Evolutionary conservation across 495 filamentous ascomycete genomes (phyloP), one percentile per base, ranked within the genome.

Genomic region (Lasiosphaeris hirsuta): DNA sequence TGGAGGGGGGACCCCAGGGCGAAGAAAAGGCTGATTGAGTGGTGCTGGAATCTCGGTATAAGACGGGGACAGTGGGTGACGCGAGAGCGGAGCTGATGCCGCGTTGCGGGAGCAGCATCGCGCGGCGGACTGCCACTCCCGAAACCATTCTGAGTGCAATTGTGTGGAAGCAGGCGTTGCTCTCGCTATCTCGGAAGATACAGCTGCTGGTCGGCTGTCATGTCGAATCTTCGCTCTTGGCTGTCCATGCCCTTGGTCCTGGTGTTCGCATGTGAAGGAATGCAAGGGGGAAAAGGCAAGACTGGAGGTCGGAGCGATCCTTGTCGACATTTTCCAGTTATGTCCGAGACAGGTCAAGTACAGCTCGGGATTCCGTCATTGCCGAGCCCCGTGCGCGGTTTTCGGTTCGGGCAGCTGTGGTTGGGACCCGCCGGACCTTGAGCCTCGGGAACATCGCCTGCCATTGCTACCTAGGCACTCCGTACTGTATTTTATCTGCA

Each of bases 91-190:
- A 13, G 55, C 43, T 51, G 44, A 66, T 53, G 35, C 58, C 62
- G 57, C 69, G 65, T 56, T 68, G 68, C 53, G 68, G 69, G 60
- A 71, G 67, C 69, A 73, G 69, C 56, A 57, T 58, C 45, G 62
- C 63, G 53, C 67, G 70, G 54, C 67, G 70, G 51, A 70, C 52
- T 57, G 66, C 67, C 45, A 63, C 69, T 61, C 70, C 70, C 67
- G 68, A 57, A 63, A 59, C 66, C 70, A 73, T 70, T 41, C 17
- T 61, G 35, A 38, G 19, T 51, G 33, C 15, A 14, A 37, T 52
- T 53, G 11, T 55, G 45, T 36, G 5, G 30, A 10, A 39, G 19
- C 36, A n/a, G 34, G 36, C 23, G 23, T 30, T 30, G 45, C 33
- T 38, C 51, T 57, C 59, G 59, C 55, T 63, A 61, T 63, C 54